phyloP scores from a whole-genome alignment of 371 early-diverging fungal species.

The Mycotypha africana region DNA sequence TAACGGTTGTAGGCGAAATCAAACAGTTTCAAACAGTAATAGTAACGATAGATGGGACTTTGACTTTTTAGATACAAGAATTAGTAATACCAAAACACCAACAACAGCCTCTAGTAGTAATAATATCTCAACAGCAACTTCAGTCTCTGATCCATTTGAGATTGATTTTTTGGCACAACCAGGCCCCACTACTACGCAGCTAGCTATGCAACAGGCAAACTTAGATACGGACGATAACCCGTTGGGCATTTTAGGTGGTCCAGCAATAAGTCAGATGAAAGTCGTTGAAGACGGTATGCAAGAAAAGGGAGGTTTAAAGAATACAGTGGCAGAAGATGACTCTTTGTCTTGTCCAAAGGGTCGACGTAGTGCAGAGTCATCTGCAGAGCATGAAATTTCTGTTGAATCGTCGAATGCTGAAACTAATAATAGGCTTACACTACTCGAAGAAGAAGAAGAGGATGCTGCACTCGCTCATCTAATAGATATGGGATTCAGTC shows the following conservation, averaged over 20 bases:
- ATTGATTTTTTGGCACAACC: slow-evolving; percentile 16
- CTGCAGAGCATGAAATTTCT: too few relatives aligned
- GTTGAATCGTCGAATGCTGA: too few relatives aligned
- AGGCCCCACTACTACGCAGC: slow-evolving; percentile 3
- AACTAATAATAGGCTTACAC: not conserved
- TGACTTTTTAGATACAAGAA: slow-evolving; percentile 38
- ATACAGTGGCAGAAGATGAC: too few relatives aligned
- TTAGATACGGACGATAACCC: slow-evolving; percentile 37
- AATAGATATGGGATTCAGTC: slow-evolving; percentile 73
- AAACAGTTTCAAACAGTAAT: not conserved
- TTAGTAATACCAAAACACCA: not conserved
- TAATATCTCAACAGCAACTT: not conserved
- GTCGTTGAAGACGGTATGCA: not conserved
- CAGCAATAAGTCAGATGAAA: too few relatives aligned
- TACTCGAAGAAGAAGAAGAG: not conserved
- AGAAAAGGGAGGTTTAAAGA: too few relatives aligned
- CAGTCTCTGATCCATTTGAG: slow-evolving; percentile 36
- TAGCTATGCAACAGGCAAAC: not conserved
- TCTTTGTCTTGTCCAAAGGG: too few relatives aligned
- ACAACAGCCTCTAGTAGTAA: slow-evolving; percentile 2
- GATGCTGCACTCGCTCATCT: slow-evolving; percentile 53
- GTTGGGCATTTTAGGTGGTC: slow-evolving; percentile 33
- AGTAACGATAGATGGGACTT: slow-evolving; percentile 39
- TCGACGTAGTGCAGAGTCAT: too few relatives aligned
- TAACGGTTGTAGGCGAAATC: not conserved